Evolutionary conservation across 2,329 filamentous ascomycete species (phyloP), one percentile per base, ranked within the genome.

Genomic region (Microcyclospora tardicrescens): DNA sequence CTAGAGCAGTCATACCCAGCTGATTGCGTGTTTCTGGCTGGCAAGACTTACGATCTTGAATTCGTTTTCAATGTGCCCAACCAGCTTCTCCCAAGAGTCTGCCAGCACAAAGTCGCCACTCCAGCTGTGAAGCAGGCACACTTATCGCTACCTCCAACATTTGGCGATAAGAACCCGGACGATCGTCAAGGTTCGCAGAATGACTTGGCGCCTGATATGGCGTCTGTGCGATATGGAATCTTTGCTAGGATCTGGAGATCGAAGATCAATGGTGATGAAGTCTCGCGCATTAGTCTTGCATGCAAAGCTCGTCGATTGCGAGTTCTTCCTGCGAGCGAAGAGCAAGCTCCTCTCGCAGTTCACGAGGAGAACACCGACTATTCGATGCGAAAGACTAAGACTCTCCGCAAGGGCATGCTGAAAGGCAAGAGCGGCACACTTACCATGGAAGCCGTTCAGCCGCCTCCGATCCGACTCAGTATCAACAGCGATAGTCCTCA

Each of bases 21-120:
- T 28, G 67, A 73, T 29, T 63, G 69, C 16, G 60, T 76, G 4
- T 59, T 77, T 2, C 63, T 69, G 48, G 66, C 69, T n/a, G 71
- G 69, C 10, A 63, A 62, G 43, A 64, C 61, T 10, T 79, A 80
- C 55, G 64, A 57, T 8, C 75, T 79, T 41, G 72, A 73, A 1
- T 81, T 81, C 53, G 68, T 67, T 16, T 81, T 81, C 50, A 73
- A 75, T 39, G 65, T 81, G 2, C 77, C 77, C 0, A 63, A 71
- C 28, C 68, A 69, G 13, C 60, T 81, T 3, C 66, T 81, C 0
- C 75, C 75, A 5, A 68, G 69, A 43, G 59, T 72, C 34, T 81
- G 77, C 58, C 61, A 60, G 13, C 77, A 81, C 57, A 49, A 54
- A 30, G 63, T 67, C 13, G 61, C 61, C 16, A 69, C 71, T 43